Evolutionary conservation across 768 basidiomycete species (phyloP), one percentile per base, ranked within the genome.

Genomic region (Mycena vitilis): DNA sequence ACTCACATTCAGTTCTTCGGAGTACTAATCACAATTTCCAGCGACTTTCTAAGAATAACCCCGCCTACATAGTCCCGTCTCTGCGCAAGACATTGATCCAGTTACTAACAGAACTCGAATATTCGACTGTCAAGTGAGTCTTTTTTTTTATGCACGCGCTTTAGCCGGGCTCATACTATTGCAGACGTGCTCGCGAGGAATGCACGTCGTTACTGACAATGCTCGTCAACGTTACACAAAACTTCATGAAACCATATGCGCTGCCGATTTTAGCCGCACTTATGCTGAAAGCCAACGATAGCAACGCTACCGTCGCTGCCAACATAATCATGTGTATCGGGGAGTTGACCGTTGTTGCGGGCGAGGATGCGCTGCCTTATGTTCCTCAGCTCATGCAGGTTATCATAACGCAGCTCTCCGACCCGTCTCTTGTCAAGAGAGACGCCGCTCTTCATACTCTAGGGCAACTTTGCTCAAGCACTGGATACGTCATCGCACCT

Each of bases 31-130:
- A 2, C 5, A n/a, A 6, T 53, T 38, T 59, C 22, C 30, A 71
- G 71, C 90, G 98, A 34, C 87, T 99, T 30, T 95, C 96, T 4
- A 89, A 90, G 73, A 94, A 97, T 79, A 99, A 99, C 75, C 98
- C 98, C 0, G 98, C 98, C 18, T 98, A 98, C 82, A 96, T 99
- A 22, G 98, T 99, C 93, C 97, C 98, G 11, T 95, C 95, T 5
- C 83, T 99, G 25, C 88, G 98, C 54, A 99, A 99, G 79, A 91
- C 96, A 1, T 84, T 99, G 66, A 98, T 99, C 63, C 97, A 99
- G 76, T 87, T 99, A 9, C 83, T 99, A 65, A 99, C 98, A 0
- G 98, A 99, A 80, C 82, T 99, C 44, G 96, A 99, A 81, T 99
- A 98, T 75, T 95, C 96, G 5, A 96, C 94, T 2, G 90, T 95